A percentile compares a stretch with the other conserved stretches of the same genome.
Evolutionary conservation across 768 basidiomycete genomes (phyloP).

Genomic region (Boletus pseudo-olivaceus): DNA sequence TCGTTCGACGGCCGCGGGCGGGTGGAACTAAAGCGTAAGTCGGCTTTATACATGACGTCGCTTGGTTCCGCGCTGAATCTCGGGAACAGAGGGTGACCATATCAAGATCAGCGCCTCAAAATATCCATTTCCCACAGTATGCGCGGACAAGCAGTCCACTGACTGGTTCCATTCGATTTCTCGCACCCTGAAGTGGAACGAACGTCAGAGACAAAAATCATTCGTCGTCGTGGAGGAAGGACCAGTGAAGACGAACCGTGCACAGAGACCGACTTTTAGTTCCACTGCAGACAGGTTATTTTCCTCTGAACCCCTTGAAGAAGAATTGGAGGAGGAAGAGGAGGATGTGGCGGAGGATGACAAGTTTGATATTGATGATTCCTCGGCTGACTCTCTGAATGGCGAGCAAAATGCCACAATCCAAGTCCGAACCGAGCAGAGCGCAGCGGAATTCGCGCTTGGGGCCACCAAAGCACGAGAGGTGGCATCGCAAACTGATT

Average conservation of each 20-base stretch:
- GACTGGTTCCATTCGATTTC: slow-evolving; percentile 99
- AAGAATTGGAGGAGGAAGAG: slow-evolving; percentile 40
- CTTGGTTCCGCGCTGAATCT: slow-evolving; percentile 6
- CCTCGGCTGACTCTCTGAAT: slow-evolving; percentile 52
- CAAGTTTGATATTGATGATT: slow-evolving; percentile 92
- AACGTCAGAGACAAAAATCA: slow-evolving; percentile 96
- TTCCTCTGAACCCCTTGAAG: slow-evolving; percentile 28
- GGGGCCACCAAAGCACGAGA: slow-evolving; percentile 32
- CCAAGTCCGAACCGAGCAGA: slow-evolving; percentile 16
- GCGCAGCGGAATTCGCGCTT: slow-evolving; percentile 6
- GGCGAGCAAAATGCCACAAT: neutral
- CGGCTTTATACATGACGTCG: neutral
- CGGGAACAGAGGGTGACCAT: slow-evolving; percentile 86
- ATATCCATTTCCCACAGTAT: slow-evolving; percentile 98
- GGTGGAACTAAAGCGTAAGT: slow-evolving; percentile 91
- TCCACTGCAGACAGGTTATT: slow-evolving; percentile 9
- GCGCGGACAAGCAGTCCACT: slow-evolving; percentile 94
- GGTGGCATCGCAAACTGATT: slow-evolving; percentile 22
- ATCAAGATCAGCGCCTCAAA: slow-evolving; percentile 97
- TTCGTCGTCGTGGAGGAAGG: slow-evolving; percentile 97
- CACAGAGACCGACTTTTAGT: slow-evolving; percentile 12
- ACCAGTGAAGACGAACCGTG: slow-evolving; percentile 42
- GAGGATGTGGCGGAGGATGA: slow-evolving; percentile 59
- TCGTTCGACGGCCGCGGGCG: slow-evolving; percentile 97
- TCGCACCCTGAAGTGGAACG: slow-evolving; percentile 98